Conservation (phyloP, 768 basidiomycete genomes). For the Termitomyces sp. region DNA sequence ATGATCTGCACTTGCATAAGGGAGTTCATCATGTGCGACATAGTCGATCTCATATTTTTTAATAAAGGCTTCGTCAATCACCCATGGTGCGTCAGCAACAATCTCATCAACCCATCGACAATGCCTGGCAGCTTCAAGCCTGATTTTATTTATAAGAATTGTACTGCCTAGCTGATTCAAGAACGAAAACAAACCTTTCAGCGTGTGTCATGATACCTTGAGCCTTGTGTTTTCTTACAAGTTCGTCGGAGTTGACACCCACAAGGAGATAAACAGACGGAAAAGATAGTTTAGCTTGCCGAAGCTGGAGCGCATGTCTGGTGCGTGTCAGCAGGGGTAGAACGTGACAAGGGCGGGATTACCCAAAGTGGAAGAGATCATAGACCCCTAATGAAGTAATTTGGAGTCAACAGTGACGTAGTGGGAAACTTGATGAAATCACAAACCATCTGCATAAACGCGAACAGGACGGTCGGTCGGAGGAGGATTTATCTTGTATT, state of each 20-base stretch:
- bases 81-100: constrained; percentile 88
- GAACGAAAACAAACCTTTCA: constrained; percentile 36
- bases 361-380: constrained; percentile 97
- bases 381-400: constrained; percentile 75
- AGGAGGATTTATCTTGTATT: constrained; percentile 85
- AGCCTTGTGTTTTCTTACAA: constrained; percentile 76
- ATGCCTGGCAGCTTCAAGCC: constrained; percentile 89
- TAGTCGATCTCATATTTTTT: constrained; percentile 91
- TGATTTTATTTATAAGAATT: constrained; percentile 19
- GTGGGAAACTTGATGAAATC: constrained; percentile 1
- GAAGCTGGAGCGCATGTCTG: constrained; percentile 92
- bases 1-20: constrained; percentile 74
- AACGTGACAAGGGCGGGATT: constrained; percentile 20
- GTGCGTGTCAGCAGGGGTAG: constrained; percentile 1
- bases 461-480: constrained; percentile 78
- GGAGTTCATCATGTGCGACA: constrained; percentile 93
- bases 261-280: constrained; percentile 86
- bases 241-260: constrained; percentile 90
- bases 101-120: constrained; percentile 98
- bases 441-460: constrained; percentile 89
- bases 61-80: constrained; percentile 77
- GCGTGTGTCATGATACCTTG: constrained; percentile 83
- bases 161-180: not conserved
- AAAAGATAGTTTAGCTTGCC: constrained; percentile 95
- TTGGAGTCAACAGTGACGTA: constrained; percentile 29